Base-by-base conservation (phyloP, 2,329 filamentous ascomycete genomes). In the Venturiaceae sp. region DNA sequence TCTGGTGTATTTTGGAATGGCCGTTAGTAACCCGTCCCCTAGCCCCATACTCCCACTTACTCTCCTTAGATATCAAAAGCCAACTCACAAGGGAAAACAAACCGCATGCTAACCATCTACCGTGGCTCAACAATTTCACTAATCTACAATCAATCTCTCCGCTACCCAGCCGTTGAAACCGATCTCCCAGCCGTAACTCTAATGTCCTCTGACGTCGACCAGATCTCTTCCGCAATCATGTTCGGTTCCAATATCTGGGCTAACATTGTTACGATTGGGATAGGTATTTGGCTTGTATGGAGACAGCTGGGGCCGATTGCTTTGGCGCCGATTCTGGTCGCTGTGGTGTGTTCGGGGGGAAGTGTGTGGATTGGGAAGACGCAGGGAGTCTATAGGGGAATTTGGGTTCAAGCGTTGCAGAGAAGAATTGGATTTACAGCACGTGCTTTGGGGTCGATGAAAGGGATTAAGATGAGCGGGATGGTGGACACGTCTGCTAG, bases 221-320 rank as follows among this genome's bases (percentile, higher is more conserved):
- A 41, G 16, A 53, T 55, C 6, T 9, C 6, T 19, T 54, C 6
- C n/a, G 30, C 53, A 8, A 6, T 55, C 7, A 6, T 55, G 6
- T 41, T 54, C 19, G 53, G 28, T 5, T 55, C 53, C 26, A 30
- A 55, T 9, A 14, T 55, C 8, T 55, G 53, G 53, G 53, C 53
- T 16, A n/a, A 6, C 9, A 14, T 55, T 6, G 34, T 21, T 8
- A 14, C 54, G 21, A 14, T 55, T 5, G 53, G 30, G 16, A 28
- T 55, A 6, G 53, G 53, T 14, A 41, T 55, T 23, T 6, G 14
- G 11, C 53, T 55, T 23, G 28, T 55, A 6, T 55, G 53, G 53
- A 9, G 53, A 14, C 53, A 55, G 33, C 6, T 55, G 6, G 53
- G 53, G 9, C 30, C 33, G 7, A 28, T 41, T 23, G 9, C 53